phyloP scores from a whole-genome alignment of 2,329 filamentous ascomycete genomes.

The Cladosporium sp. region DNA sequence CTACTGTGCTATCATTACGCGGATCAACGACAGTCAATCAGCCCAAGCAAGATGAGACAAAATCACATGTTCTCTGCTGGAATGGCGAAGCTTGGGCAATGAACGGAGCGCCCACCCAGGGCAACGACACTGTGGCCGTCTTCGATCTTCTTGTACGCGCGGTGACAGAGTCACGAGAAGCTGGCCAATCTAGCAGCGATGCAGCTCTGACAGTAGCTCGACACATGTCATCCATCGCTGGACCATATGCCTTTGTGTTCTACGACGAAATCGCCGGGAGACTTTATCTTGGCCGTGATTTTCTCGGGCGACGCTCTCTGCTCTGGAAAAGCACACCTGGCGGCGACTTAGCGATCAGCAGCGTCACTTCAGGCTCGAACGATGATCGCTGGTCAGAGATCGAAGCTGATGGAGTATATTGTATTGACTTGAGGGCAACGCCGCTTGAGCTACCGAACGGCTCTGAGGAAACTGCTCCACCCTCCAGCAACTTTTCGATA shows the following conservation, averaged over 20 bases:
- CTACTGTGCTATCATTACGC: constrained; percentile 87
- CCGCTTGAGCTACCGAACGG: background rate
- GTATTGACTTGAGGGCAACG: constrained; percentile 49
- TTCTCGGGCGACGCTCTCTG: constrained; percentile 80
- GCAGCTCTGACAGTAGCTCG: constrained; percentile 1
- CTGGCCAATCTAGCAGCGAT: background rate
- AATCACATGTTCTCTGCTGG: constrained; percentile 78
- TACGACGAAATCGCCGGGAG: constrained; percentile 60
- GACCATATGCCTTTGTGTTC: constrained; percentile 88
- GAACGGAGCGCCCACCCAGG: constrained; percentile 51
- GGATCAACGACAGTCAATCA: constrained; percentile 68
- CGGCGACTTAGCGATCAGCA: constrained; percentile 62
- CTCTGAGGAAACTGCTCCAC: background rate
- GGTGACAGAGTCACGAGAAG: background rate
- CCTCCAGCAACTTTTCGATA: background rate
- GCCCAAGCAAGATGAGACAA: constrained; percentile 59
- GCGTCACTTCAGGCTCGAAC: constrained; percentile 57
- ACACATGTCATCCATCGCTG: constrained; percentile 35
- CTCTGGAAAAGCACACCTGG: constrained; percentile 51
- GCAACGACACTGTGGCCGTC: constrained; percentile 74
- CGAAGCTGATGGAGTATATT: constrained; percentile 77
- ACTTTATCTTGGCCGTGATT: constrained; percentile 82
- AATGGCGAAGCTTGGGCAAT: constrained; percentile 95
- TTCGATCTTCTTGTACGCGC: constrained; percentile 51
- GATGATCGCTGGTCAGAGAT: constrained; percentile 68